A percentile compares a stretch with the other conserved stretches of the same genome.
These are phyloP conservation scores for Talaromyces liani DNA, from an alignment of 495 filamentous ascomycete species.

Conservation along the genomic window DNA sequence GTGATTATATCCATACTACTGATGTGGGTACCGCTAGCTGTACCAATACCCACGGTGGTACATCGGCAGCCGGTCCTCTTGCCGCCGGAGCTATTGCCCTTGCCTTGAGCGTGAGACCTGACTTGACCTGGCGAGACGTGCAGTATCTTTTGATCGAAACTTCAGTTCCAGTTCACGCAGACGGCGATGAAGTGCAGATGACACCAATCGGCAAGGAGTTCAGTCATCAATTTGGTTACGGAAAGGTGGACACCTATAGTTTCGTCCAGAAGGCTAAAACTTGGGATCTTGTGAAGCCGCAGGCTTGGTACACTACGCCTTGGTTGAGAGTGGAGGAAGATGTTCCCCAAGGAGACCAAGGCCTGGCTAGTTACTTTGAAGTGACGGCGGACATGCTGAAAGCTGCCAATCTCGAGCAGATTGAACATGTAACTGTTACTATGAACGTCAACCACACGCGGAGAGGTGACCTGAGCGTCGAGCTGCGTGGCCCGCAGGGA, in stretches of 20 bases:
- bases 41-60: conserved; percentile 75
- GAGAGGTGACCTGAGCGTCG: conserved; percentile 88
- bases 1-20: conserved; percentile 89
- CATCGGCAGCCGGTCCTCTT: conserved; percentile 91
- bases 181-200: conserved; percentile 71
- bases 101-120: conserved; percentile 77
- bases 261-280: conserved; percentile 80
- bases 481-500: conserved; percentile 77
- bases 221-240: conserved; percentile 92
- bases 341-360: conserved; percentile 81
- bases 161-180: conserved; percentile 69
- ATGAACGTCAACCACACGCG: conserved; percentile 89
- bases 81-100: conserved; percentile 90
- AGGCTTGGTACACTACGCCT: conserved; percentile 88
- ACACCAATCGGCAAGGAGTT: conserved; percentile 76
- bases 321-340: conserved; percentile 82
- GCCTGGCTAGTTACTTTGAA: conserved; percentile 67
- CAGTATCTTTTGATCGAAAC: conserved; percentile 85
- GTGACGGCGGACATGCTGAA: conserved; percentile 70
- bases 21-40: conserved; percentile 83
- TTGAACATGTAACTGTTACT: conserved; percentile 94
- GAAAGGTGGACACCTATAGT: conserved; percentile 82
- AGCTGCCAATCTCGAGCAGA: conserved; percentile 70
- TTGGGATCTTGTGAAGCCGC: conserved; percentile 89
- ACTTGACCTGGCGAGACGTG: conserved; percentile 88